Evolutionary conservation across 2,329 filamentous ascomycete genomes (phyloP), one percentile per base, ranked within the genome.

Genomic region (Aspergillus sp.): DNA sequence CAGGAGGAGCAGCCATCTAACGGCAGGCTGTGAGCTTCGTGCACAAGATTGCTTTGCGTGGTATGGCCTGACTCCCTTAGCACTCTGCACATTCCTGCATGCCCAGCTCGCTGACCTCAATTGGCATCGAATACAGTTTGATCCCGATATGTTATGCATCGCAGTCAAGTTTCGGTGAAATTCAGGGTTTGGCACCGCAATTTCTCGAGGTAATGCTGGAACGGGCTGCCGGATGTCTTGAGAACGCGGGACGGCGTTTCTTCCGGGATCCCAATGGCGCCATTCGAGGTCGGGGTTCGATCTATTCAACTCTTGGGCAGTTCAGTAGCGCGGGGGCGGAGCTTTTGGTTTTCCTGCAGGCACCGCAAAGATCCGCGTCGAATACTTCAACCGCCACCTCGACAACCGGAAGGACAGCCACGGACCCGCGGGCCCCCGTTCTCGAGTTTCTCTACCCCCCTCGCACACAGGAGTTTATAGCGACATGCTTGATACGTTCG

Each of bases 161-260:
- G 51, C 60, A 51, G 48, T 66, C 57, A 50, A 58, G 57, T 48
- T 56, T 59, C 64, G 69, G 68, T 69, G 69, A 72, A 36, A 61
- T 60, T 65, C 57, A 65, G 66, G 67, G 68, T 66, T 69, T 62
- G 62, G 67, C 61, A 57, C 66, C 67, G 67, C 65, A 67, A 70
- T 65, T 63, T 63, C 68, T 62, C 66, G 65, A 73, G 76, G 80
- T 76, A 72, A 83, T 83, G 81, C 79, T 83, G 70, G 80, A 82
- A 79, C 79, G 80, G 71, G 77, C 80, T 67, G 75, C 78, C 62
- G 75, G 79, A 75, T 80, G 77, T 70, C 74, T 82, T 71, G 80
- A 82, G 72, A 79, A 74, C 74, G 80, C 79, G 69, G 78, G 79
- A 68, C 75, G 79, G 72, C 76, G 76, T 74, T 70, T 81, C 63